Base-by-base conservation (phyloP, 2,329 filamentous ascomycete genomes). In the Sarocladium oryzae region DNA sequence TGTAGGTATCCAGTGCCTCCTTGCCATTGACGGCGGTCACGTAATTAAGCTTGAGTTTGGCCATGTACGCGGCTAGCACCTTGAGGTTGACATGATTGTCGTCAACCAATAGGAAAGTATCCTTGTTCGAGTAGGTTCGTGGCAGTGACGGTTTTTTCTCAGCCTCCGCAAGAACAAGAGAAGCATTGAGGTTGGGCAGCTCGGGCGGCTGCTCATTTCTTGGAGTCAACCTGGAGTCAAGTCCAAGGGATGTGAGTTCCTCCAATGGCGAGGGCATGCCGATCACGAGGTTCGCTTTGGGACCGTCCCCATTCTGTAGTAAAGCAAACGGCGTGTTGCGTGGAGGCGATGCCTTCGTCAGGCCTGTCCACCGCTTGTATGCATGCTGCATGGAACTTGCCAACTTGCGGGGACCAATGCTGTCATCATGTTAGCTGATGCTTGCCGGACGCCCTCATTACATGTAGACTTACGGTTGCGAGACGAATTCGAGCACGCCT, bases 21-120 rank as follows among this genome's bases (percentile, higher is more conserved):
- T 69, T 66, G 6, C 75, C 75, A 52, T 78, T 72, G 26, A 62
- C 63, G 1, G 74, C 75, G 9, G 68, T 69, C n/a, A 64, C 63
- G 52, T 68, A 69, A 1, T 66, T 63, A 26, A 67, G 66, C 2
- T 70, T 67, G 20, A 66, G 68, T 53, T 71, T 74, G 20, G 63
- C 64, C 61, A 72, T 67, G 32, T 70, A 73, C 32, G 66, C 70
- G 11, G 67, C 63, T 2, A 74, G 61, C 0, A 74, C 59, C 56
- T 70, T 65, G 13, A 73, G 60, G 51, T 72, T 72, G 54, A 72
- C 69, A 2, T 62, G 60, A 55, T 73, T 73, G 54, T 72, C 70
- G 45, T 74, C 70, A 2, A 73, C 69, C 2, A 70, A 59, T 2
- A 72, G 57, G 2, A 72, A 58, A 18, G 63, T 60, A 0, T 54